phyloP scores from a whole-genome alignment of 441 rosid species.

The Syzygium malaccense region DNA sequence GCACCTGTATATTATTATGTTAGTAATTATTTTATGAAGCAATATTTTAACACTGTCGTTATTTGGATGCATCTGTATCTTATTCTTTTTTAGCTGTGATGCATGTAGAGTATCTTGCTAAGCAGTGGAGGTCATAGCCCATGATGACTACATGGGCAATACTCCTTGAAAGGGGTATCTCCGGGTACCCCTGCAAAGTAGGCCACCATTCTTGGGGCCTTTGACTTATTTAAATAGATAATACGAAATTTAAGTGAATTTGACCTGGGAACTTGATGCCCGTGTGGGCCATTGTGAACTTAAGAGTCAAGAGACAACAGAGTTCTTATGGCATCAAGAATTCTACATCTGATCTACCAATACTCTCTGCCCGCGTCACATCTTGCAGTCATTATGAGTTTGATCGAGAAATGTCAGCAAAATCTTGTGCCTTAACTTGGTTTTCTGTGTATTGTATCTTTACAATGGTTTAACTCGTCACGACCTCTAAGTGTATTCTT shows the following conservation, averaged over 20 bases:
- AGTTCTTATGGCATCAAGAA: background rate
- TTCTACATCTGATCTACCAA: background rate
- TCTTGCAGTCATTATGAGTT: background rate
- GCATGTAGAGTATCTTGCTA: background rate
- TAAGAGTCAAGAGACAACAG: background rate
- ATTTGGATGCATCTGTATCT: background rate
- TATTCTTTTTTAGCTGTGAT: background rate
- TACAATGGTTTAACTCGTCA: background rate
- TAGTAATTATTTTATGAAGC: constrained; percentile 14
- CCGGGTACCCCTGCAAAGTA: background rate
- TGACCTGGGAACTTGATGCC: background rate
- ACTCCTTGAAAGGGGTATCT: background rate
- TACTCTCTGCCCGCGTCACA: background rate
- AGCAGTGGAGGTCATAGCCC: background rate
- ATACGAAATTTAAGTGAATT: background rate
- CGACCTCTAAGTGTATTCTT: background rate
- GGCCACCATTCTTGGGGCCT: background rate
- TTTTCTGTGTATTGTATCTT: background rate
- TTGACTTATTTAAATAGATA: background rate
- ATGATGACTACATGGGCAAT: background rate
- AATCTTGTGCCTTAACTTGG: background rate
- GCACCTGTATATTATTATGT: constrained; percentile 79
- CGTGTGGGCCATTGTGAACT: background rate
- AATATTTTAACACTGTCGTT: background rate
- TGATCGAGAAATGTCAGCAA: background rate